phyloP scores from a whole-genome alignment of 2,329 filamentous ascomycete species.

The Trichoderma koningii region DNA sequence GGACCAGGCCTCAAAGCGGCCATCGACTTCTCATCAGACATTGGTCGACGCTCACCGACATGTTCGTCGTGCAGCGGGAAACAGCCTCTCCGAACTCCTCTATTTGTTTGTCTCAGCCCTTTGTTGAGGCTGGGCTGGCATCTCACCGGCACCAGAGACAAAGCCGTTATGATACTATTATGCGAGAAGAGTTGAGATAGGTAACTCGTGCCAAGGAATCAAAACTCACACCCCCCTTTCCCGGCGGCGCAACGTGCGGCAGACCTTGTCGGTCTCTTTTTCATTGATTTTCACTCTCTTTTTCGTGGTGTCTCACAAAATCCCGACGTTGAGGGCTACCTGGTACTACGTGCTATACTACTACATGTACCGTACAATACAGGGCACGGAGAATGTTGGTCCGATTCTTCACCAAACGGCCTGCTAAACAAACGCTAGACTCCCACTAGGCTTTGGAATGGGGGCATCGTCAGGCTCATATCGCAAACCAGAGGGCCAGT shows the following conservation, averaged over 20 bases:
- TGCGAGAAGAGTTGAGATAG: slow-evolving; percentile 14
- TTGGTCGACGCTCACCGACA: slow-evolving; percentile 21
- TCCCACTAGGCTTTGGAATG: slow-evolving; percentile 7
- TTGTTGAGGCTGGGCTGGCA: not conserved
- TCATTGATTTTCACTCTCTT: not conserved
- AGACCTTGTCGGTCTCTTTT: slow-evolving; percentile 4
- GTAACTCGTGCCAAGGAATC: not conserved
- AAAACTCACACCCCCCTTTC: not conserved
- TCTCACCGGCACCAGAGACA: not conserved
- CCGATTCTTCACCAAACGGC: slow-evolving; percentile 14
- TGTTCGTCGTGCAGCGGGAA: slow-evolving; percentile 6
- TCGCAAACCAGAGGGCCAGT: not conserved
- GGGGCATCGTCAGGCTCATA: not conserved
- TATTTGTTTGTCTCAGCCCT: not conserved
- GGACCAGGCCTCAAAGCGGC: not conserved
- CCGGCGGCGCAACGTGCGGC: slow-evolving; percentile 17
- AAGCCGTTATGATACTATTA: not conserved
- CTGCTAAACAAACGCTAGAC: slow-evolving; percentile 11
- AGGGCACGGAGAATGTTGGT: slow-evolving; percentile 14
- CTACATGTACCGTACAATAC: too few relatives aligned
- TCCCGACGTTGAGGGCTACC: slow-evolving; percentile 8
- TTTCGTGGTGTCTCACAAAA: slow-evolving; percentile 27
- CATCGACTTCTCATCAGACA: too few relatives aligned
- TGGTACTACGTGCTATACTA: too few relatives aligned
- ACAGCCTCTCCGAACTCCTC: not conserved